Base-by-base conservation (phyloP, 2,329 filamentous ascomycete species). In the Chalaropsis ovoidea region DNA sequence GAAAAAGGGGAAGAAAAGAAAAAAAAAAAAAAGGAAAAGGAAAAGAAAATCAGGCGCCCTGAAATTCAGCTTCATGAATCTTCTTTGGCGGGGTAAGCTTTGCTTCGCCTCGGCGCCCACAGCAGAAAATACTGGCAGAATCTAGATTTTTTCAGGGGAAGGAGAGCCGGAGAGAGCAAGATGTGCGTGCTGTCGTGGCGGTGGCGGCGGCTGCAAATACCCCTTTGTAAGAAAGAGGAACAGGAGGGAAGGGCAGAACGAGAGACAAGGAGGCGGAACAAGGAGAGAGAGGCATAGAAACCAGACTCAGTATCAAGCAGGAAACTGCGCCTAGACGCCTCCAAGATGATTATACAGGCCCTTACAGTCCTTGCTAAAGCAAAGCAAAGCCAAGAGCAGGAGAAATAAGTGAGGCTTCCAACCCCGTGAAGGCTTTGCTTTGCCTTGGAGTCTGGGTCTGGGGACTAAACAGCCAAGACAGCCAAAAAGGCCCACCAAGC, bases 131-230 rank as follows among this genome's bases (percentile, higher is more conserved):
- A 2, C 43, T 10, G 27, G 17, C 4, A 31, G 8, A 58, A n/a
- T 58, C 52, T 31, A 58, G 52, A 58, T 27, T 19, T 35, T 58
- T 58, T 58, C 52, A 58, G 52, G 52, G 17, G 52, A 58, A n/a
- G n/a, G 17, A 19, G 15, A 17, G 52, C 24, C 27, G 2, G 31
- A 56, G 35, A 56, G 24, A n/a, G 24, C 47, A 52, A 24, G 52
- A 58, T 58, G 15, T 10, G 27, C 24, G n/a, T n/a, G n/a, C n/a
- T n/a, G n/a, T n/a, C n/a, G n/a, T n/a, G n/a, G n/a, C n/a, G 7
- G 8, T n/a, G 6, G 31, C 17, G 8, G 17, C 52, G 52, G 19
- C 22, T 52, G 47, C 15, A 24, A 52, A 52, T 27, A 4, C 47
- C 19, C 47, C 47, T 58, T 31, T 1, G 52, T 35, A 58, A 58